Percentiles rank a stretch among this genome's conserved stretches.
These are phyloP conservation scores for Brassica juncea DNA, from an alignment of 345 rosid genomes.

Conservation along the genomic window DNA sequence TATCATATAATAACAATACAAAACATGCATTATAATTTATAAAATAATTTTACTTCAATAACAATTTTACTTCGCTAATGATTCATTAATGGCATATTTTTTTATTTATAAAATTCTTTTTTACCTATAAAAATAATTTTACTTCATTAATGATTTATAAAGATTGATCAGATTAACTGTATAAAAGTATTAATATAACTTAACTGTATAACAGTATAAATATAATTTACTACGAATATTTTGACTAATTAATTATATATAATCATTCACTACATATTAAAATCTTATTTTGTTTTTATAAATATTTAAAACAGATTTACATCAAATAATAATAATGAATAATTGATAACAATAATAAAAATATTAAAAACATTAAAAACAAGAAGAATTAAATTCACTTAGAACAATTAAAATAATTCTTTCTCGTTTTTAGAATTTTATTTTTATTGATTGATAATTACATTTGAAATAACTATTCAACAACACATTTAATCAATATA, in stretches of 20 bases:
- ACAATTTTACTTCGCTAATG: too few species aligned
- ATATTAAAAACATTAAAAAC: too few species aligned
- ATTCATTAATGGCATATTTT: too few species aligned
- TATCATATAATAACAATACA: background rate
- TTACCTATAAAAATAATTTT: too few species aligned
- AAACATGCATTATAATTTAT: too few species aligned
- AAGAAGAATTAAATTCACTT: background rate
- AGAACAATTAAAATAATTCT: background rate
- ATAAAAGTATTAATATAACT: background rate
- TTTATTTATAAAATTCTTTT: too few species aligned
- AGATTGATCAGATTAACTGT: background rate
- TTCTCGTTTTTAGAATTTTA: background rate
- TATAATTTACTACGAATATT: background rate
- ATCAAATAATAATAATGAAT: background rate
- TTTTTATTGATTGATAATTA: background rate
- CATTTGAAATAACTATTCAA: background rate
- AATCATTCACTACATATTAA: background rate
- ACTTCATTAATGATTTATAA: background rate
- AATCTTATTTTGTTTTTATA: background rate
- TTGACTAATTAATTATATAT: background rate
- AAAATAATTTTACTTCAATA: too few species aligned
- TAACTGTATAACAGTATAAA: background rate
- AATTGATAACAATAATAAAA: background rate
- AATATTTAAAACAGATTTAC: background rate
- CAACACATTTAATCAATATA: background rate